Evolutionary conservation across 306 rosid genomes (phyloP), one percentile per base, ranked within the genome.

Genomic region (Cucurbita ficifolia): DNA sequence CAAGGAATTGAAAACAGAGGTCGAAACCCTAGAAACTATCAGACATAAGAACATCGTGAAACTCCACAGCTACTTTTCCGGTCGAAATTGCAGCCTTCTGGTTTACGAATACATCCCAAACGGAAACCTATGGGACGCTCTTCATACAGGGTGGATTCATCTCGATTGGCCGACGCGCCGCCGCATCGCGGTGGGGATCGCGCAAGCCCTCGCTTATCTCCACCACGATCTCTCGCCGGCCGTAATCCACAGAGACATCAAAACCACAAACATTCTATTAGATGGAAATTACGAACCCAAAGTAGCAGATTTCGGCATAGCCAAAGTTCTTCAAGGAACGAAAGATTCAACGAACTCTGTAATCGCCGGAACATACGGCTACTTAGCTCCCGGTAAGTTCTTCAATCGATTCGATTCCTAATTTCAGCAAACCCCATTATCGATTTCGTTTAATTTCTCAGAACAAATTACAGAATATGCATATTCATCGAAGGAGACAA

Each of bases 241-340:
- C 8, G 87, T 95, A 14, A 91, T 95, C 73, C 99, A 95, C 83
- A 70, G 99, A 85, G 99, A 95, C 72, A 89, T 95, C 65, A 95
- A 95, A 80, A 80, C 99, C 19, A 89, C 96, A 14, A 95, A 95
- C 78, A 95, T 95, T 71, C 84, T 91, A 33, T 82, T 95, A 49
- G 99, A 91, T 75, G 88, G 73, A 38, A 85, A 88, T 81, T 79
- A 88, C 83, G 85, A 86, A 12, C 96, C 99, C 43, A 95, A 88
- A 76, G 96, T 95, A 57, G 96, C 99, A 63, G 99, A 95, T 76
- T 95, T 95, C 79, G 99, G 99, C 42, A 88, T 95, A 22, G 97
- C 99, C 70, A 95, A 95, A 87, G 96, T 95, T 77, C 88, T 95
- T 58, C 99, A 95, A 74, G 96, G 92, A 22, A 88, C 86, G 5